phyloP scores from a whole-genome alignment of 768 basidiomycete genomes.

The Boletus vermiculosoides region DNA sequence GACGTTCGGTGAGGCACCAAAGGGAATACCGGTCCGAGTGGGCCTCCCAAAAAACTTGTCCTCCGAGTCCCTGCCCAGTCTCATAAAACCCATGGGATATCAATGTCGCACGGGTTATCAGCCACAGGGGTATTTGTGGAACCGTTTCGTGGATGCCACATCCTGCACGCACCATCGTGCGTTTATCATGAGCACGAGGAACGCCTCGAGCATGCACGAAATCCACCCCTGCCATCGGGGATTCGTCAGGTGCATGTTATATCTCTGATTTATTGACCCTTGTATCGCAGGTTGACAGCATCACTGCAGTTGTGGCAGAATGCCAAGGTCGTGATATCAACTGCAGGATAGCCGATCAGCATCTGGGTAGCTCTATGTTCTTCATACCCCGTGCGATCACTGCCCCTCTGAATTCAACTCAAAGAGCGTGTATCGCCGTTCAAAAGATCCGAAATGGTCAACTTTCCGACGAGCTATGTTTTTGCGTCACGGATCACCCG shows the following conservation, averaged over 20 bases:
- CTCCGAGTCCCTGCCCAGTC: too few species aligned
- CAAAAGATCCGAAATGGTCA: not conserved
- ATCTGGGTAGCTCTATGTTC: not conserved
- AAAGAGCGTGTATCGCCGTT: not conserved
- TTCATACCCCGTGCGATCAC: not conserved
- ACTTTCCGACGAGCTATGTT: not conserved
- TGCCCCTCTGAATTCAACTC: not conserved
- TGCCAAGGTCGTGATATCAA: not conserved
- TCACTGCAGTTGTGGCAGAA: not conserved
- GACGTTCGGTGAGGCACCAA: too few species aligned
- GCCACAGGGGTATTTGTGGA: too few species aligned
- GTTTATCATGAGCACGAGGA: not conserved
- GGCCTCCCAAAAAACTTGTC: too few species aligned
- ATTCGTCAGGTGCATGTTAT: not conserved
- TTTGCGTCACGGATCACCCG: not conserved
- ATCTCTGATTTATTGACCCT: not conserved
- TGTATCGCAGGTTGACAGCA: not conserved
- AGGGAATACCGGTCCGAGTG: too few species aligned
- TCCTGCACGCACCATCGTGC: not conserved
- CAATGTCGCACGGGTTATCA: too few species aligned
- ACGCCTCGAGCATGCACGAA: not conserved
- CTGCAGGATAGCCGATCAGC: not conserved
- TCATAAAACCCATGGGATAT: too few species aligned
- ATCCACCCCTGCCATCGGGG: not conserved
- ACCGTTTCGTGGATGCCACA: too few species aligned